These are phyloP conservation scores for Allium cepa DNA, from an alignment of 106 monocot species.

Conservation along the genomic window DNA sequence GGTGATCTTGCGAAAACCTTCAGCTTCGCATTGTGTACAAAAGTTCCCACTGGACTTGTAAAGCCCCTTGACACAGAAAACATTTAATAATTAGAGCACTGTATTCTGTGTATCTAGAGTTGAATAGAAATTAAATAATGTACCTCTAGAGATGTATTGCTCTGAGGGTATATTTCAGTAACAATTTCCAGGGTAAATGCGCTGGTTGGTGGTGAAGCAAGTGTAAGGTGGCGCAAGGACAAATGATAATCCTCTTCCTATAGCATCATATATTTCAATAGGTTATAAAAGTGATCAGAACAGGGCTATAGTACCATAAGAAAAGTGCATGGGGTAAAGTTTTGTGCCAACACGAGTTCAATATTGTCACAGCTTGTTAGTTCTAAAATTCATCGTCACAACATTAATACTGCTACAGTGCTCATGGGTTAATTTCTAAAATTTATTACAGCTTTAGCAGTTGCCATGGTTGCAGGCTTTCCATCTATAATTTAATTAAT, in stretches of 20 bases:
- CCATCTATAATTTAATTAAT: no score
- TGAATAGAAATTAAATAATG: not conserved
- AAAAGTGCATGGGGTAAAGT: no score
- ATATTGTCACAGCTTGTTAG: no score
- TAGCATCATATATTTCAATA: not conserved
- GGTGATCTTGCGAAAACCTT: conserved; percentile 94
- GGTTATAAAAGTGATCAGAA: no score
- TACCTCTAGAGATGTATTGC: conserved; percentile 98
- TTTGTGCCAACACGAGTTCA: no score
- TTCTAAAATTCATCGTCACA: no score
- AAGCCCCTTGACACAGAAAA: conserved; percentile 60
- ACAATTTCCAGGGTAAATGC: conserved; percentile 78
- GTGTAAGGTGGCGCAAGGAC: conserved; percentile 51
- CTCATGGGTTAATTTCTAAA: no score
- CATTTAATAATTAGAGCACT: conserved; percentile 2
- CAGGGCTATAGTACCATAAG: no score
- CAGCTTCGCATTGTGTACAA: conserved; percentile 98
- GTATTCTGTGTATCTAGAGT: not conserved
- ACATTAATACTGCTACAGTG: no score
- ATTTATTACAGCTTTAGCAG: no score
- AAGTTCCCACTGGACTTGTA: conserved; percentile 86
- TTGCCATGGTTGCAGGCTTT: no score
- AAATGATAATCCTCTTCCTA: conserved; percentile 63
- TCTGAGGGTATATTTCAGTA: conserved; percentile 88
- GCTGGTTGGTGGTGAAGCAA: conserved; percentile 44